Percentiles rank a stretch among this genome's conserved stretches.
phyloP scores from a whole-genome alignment of 805 yeast genomes.

The Wickerhamiella occidentalis region DNA sequence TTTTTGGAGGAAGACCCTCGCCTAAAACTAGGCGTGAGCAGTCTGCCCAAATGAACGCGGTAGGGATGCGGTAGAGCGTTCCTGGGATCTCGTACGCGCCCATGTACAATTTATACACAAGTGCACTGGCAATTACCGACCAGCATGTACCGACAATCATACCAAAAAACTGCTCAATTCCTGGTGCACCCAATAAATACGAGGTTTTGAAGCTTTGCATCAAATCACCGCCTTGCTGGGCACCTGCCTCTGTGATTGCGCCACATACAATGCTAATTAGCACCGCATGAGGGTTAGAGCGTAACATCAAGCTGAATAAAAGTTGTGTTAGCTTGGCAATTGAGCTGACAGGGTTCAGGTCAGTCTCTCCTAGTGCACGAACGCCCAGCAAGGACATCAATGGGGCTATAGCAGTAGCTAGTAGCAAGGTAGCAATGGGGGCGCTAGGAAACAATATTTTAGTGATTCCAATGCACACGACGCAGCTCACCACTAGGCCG shows the following conservation, averaged over 20 bases:
- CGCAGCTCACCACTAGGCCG: conserved; percentile 56
- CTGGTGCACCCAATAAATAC: conserved; percentile 80
- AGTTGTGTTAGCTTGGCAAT: conserved; percentile 90
- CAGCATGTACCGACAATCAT: conserved; percentile 80
- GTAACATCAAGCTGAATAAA: conserved; percentile 70
- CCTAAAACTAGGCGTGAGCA: conserved; percentile 91
- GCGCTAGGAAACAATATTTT: conserved; percentile 51
- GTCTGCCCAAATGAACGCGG: conserved; percentile 94
- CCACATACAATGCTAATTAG: conserved; percentile 85
- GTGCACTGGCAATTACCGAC: conserved; percentile 66
- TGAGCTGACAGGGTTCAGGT: conserved; percentile 91
- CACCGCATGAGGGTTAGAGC: conserved; percentile 70
- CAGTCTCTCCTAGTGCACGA: conserved; percentile 93
- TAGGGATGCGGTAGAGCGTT: conserved; percentile 71
- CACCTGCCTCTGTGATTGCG: conserved; percentile 96
- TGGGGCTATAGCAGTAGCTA: conserved; percentile 65
- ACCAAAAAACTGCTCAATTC: conserved; percentile 81
- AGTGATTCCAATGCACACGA: conserved; percentile 55
- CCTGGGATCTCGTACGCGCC: conserved; percentile 78
- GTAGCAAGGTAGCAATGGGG: conserved; percentile 55
- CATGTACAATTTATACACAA: conserved; percentile 75
- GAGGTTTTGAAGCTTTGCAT: conserved; percentile 98
- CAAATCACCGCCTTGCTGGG: conserved; percentile 96
- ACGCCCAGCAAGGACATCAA: conserved; percentile 77
- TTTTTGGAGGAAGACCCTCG: conserved; percentile 74